Conservation (phyloP, 2,329 filamentous ascomycete genomes). For the Colletotrichum camelliae region DNA sequence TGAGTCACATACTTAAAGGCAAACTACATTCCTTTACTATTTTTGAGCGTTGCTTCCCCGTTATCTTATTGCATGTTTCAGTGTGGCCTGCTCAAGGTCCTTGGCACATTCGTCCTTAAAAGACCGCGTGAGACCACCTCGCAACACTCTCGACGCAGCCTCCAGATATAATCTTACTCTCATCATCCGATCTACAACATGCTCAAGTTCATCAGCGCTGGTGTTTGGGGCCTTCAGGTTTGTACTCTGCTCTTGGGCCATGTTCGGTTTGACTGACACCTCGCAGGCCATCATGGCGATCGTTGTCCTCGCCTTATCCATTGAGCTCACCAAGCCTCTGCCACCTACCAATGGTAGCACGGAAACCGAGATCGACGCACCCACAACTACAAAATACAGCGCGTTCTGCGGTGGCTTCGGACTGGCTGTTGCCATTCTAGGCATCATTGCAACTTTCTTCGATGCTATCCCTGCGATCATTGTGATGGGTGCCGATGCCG, state of each 20-base stretch:
- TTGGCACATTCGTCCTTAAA: neutral
- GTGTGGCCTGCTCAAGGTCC: neutral
- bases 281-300: conserved; percentile 13
- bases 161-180: neutral
- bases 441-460: neutral
- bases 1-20: neutral
- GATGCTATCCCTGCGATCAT: conserved; percentile 5
- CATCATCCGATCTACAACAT: neutral
- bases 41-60: neutral
- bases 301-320: conserved; percentile 12
- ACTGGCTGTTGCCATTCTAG: neutral
- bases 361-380: neutral
- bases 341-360: too few species aligned
- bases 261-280: neutral
- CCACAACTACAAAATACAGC: conserved; percentile 6
- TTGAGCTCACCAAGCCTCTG: neutral
- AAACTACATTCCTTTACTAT: neutral
- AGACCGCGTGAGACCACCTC: neutral
- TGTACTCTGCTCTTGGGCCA: neutral
- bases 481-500: conserved; percentile 9
- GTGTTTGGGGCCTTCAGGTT: conserved; percentile 18
- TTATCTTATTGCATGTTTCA: neutral
- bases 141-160: neutral
- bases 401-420: conserved; percentile 15
- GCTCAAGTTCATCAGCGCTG: conserved; percentile 2